A percentile compares a stretch with the other conserved stretches of the same genome.
Evolutionary conservation across 176 grass and related monocot genomes (phyloP).

Genomic region (Ensete glaucum): DNA sequence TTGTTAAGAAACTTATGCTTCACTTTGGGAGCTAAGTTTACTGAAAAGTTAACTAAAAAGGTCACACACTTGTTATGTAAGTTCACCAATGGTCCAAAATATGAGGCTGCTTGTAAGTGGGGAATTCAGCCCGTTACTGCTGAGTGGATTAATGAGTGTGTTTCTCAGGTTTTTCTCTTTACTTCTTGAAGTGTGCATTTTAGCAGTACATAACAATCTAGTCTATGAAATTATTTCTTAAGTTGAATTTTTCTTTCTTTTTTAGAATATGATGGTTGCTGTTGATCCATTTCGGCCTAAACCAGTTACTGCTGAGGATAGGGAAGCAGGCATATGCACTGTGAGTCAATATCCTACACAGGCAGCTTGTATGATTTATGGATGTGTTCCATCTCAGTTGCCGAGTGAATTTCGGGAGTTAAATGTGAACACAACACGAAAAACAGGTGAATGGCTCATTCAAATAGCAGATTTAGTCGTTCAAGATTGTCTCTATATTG

Average conservation of each 20-base stretch:
- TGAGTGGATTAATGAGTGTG: slow-evolving; percentile 87
- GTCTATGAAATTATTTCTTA: slow-evolving; percentile 3
- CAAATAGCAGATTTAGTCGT: not conserved
- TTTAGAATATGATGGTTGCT: slow-evolving; percentile 59
- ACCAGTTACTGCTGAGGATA: slow-evolving; percentile 48
- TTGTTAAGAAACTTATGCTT: slow-evolving; percentile 79
- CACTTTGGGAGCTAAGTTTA: slow-evolving; percentile 64
- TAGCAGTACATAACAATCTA: not conserved
- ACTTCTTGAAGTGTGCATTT: not conserved
- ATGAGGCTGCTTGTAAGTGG: slow-evolving; percentile 49
- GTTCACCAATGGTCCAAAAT: slow-evolving; percentile 57
- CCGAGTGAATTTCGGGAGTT: not conserved
- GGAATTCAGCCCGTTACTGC: slow-evolving; percentile 44
- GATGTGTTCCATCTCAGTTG: slow-evolving; percentile 33
- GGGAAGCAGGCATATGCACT: slow-evolving; percentile 46
- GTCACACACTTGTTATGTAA: slow-evolving; percentile 86
- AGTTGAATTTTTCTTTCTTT: slow-evolving; percentile 14
- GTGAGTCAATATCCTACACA: slow-evolving; percentile 67
- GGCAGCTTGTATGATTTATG: slow-evolving; percentile 27
- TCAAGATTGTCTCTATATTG: not conserved
- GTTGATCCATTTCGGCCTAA: slow-evolving; percentile 56
- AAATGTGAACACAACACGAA: slow-evolving; percentile 37
- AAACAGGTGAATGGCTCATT: slow-evolving; percentile 30
- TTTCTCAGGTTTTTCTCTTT: slow-evolving; percentile 42
- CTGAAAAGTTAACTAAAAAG: slow-evolving; percentile 42